Evolutionary conservation across 2,329 filamentous ascomycete species (phyloP), one percentile per base, ranked within the genome.

Genomic region (Thermoascus crustaceus): DNA sequence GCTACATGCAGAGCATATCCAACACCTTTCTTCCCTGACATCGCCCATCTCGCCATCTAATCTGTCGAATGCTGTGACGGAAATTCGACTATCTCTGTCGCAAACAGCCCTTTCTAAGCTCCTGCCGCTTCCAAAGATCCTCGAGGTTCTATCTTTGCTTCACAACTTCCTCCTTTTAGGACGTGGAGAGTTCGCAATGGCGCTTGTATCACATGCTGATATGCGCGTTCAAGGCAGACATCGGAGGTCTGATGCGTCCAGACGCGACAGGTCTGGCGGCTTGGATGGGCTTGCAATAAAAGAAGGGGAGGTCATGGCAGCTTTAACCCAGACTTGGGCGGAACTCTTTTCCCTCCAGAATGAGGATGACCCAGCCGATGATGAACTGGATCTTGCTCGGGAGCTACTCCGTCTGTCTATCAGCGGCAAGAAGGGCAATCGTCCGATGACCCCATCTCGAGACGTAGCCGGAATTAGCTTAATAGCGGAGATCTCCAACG

Each of bases 141-240:
- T 85, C 4, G 81, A 91, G 44, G 77, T 84, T 32, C 67, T 96
- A 9, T 76, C 78, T 18, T 69, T 95, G 6, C 69, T 95, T 1
- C 75, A 88, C 31, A 80, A 91, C 38, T 95, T 94, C 61, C 85
- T 95, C 47, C 72, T 98, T 2, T 71, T 98, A 0, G 82, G 83
- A 1, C 76, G 85, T 21, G 89, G 89, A 34, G 91, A 96, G 57
- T 98, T 98, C 57, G 86, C 88, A 13, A 79, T 91, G 61, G 81
- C 83, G 0, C 63, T 98, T 17, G 85, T 93, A 1, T 76, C 81
- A 22, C 85, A 95, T 62, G 86, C 89, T 1, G 86, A 95, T 47
- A 76, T 82, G 36, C 82, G 79, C 47, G 73, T 91, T 16, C 73
- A 77, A n/a, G 79, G 76, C 44, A 78, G 85, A 32, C 85, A 84